These are phyloP conservation scores for Fistulinella prunicolor DNA, from an alignment of 768 basidiomycete species.

Conservation along the genomic window DNA sequence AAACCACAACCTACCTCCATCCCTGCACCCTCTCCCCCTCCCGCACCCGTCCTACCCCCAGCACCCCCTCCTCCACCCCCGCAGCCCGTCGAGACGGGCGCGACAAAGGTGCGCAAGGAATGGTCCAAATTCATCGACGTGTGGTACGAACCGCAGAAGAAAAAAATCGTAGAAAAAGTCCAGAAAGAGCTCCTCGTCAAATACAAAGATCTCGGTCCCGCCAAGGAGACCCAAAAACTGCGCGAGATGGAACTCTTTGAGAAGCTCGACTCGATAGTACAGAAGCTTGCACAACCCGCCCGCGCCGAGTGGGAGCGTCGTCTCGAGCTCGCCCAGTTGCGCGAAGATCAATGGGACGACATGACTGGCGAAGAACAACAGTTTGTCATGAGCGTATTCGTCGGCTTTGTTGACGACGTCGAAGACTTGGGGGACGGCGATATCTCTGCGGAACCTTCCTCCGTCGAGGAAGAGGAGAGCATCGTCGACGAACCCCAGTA, in stretches of 20 bases:
- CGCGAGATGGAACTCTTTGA: slow-evolving; percentile 30
- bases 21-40: slow-evolving; percentile 1
- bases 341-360: slow-evolving; percentile 31
- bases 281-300: slow-evolving; percentile 28
- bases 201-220: slow-evolving; percentile 28
- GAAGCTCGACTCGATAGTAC: slow-evolving; percentile 19
- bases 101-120: slow-evolving; percentile 30
- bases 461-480: slow-evolving; percentile 19
- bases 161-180: slow-evolving; percentile 29
- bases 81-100: slow-evolving; percentile 16
- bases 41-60: background rate
- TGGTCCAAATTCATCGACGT: slow-evolving; percentile 27
- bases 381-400: slow-evolving; percentile 28
- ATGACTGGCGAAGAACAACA: slow-evolving; percentile 34
- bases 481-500: slow-evolving; percentile 18
- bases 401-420: slow-evolving; percentile 27
- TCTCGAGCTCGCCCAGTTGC: slow-evolving; percentile 27
- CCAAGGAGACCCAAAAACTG: slow-evolving; percentile 26
- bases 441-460: slow-evolving; percentile 2
- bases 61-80: slow-evolving; percentile 16
- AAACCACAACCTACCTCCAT: slow-evolving; percentile 11
- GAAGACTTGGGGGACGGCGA: slow-evolving; percentile 19
- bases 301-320: slow-evolving; percentile 35
- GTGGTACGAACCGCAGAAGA: slow-evolving; percentile 33
- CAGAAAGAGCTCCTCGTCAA: slow-evolving; percentile 29